Evolutionary conservation across 164 flowering plant genomes (phyloP).

Genomic region (Magnolia changhungtana): DNA sequence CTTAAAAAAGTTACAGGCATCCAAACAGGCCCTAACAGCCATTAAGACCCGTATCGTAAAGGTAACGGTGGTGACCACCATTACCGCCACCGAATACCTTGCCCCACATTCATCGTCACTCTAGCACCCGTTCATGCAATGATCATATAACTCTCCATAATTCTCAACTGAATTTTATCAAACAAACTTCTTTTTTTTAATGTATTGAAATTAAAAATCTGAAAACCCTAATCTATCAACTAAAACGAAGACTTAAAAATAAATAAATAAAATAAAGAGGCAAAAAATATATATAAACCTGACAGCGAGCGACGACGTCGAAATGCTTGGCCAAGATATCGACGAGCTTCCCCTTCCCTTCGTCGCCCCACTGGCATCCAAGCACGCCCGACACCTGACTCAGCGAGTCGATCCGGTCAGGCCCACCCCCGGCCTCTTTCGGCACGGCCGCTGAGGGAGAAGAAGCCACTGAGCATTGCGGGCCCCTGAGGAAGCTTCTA

Average conservation of each 20-base stretch:
- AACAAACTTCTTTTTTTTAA: neutral
- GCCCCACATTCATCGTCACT: too few species aligned
- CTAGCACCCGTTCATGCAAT: too few species aligned
- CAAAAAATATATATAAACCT: conserved; percentile 32
- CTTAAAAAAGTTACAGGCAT: too few species aligned
- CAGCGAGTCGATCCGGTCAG: conserved; percentile 52
- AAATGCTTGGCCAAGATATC: conserved; percentile 80
- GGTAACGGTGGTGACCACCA: too few species aligned
- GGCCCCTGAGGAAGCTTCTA: conserved; percentile 2
- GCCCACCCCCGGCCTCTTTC: conserved; percentile 20
- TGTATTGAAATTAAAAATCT: neutral
- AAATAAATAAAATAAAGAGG: neutral
- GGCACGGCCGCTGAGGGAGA: conserved; percentile 25
- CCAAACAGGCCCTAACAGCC: too few species aligned
- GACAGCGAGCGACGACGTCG: conserved; percentile 94
- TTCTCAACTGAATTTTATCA: neutral
- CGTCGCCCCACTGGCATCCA: conserved; percentile 95
- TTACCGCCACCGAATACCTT: too few species aligned
- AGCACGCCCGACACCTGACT: conserved; percentile 88
- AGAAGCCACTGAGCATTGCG: conserved; percentile 30
- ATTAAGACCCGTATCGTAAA: too few species aligned
- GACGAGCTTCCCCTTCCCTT: conserved; percentile 98
- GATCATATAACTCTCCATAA: neutral
- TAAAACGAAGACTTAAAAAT: neutral
- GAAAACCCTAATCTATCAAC: neutral